Evolutionary conservation across 179 eudicot genomes (phyloP), one percentile per base, ranked within the genome.

Genomic region (Beta lomatogona): DNA sequence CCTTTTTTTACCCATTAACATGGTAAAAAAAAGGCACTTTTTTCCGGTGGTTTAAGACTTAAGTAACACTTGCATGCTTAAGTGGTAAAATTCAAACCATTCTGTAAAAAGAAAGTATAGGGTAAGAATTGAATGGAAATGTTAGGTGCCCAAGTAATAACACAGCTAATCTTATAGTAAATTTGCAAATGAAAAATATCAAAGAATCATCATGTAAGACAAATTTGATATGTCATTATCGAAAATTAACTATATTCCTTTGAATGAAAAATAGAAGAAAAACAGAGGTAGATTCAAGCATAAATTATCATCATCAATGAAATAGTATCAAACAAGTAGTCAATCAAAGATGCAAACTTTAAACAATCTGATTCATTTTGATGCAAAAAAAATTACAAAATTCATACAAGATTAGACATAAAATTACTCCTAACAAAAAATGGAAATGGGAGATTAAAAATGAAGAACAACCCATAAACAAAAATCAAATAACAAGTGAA

Each of bases 181-280:
- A 12, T 75, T 75, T 75, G 65, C 66, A 55, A 6, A 58, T 75
- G 66, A 75, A 52, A n/a, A 18, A 69, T 18, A n/a, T n/a, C n/a
- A n/a, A n/a, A n/a, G n/a, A n/a, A n/a, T n/a, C n/a, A n/a, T n/a
- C n/a, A n/a, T n/a, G n/a, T n/a, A n/a, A 71, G 41, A 31, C 1
- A 50, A 71, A 12, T 71, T 71, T 5, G 0, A 75, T 36, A 9
- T 54, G n/a, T 19, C 50, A 57, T 4, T 31, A 55, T 57, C 15
- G 57, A 31, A 75, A 36, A 22, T 72, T 72, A 8, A 72, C 10
- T 9, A 19, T 15, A 25, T 41, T 31, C 6, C 15, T 67, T 19
- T 1, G 0, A 31, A 4, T 0, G 3, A 69, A 69, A 41, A 16
- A 28, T 31, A 12, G 14, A 13, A 0, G 13, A 36, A 5, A 22